A percentile compares a stretch with the other conserved stretches of the same genome.
These are phyloP conservation scores for Azolla pinnata DNA, from an alignment of 75 land plant genomes.

Conservation along the genomic window DNA sequence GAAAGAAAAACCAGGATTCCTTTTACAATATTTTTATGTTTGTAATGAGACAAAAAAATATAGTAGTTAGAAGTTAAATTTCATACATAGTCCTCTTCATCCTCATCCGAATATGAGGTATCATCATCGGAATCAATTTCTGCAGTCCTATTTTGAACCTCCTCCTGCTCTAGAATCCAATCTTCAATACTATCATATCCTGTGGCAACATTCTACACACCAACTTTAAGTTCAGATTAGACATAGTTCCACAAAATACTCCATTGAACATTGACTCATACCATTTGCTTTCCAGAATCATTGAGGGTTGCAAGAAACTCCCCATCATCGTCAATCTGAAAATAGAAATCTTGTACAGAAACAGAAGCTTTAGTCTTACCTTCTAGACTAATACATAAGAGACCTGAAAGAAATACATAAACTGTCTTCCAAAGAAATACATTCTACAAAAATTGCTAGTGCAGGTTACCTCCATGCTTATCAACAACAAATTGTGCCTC, in stretches of 20 bases:
- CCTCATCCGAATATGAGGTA: neutral
- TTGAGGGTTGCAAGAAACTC: conserved; percentile 24
- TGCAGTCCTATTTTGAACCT: neutral
- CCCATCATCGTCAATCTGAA: conserved; percentile 30
- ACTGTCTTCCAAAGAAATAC: too few species aligned
- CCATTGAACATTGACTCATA: too few species aligned
- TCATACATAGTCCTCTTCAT: conserved; percentile 10
- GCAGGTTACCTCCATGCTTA: conserved; percentile 74
- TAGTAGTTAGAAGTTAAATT: too few species aligned
- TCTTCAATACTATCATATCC: conserved; percentile 4
- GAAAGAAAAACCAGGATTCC: too few species aligned
- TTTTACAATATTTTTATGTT: too few species aligned
- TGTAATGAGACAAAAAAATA: too few species aligned
- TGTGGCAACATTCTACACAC: conserved; percentile 2
- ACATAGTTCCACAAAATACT: too few species aligned
- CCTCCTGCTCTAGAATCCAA: conserved; percentile 5
- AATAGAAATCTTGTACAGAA: conserved; percentile 20
- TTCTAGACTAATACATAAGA: neutral
- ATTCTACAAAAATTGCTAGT: too few species aligned
- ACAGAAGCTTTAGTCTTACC: neutral
- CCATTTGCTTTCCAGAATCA: conserved; percentile 17
- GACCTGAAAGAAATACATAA: neutral
- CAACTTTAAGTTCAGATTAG: too few species aligned
- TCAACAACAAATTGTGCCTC: conserved; percentile 73
- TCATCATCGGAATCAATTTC: too few species aligned